These are phyloP conservation scores for Cladosporium sphaerospermum DNA, from an alignment of 2,329 filamentous ascomycete species.

Conservation along the genomic window DNA sequence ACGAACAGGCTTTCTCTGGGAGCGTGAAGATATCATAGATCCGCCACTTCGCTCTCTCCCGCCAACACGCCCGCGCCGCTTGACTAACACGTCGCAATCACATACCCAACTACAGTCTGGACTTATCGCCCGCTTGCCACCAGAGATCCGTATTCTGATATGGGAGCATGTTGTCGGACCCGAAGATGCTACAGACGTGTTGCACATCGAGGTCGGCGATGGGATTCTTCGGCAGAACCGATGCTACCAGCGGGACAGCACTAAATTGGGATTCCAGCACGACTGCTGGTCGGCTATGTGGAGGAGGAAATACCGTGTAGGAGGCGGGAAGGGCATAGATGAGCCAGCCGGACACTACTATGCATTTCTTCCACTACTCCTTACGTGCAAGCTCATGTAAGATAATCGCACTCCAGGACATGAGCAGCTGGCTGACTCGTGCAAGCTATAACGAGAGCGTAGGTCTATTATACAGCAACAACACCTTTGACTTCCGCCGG, in stretches of 20 bases:
- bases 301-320: conserved; percentile 1
- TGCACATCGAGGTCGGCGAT: conserved; percentile 10
- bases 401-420: conserved; percentile 1
- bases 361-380: conserved; percentile 6
- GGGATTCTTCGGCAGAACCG: conserved; percentile 11
- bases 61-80: conserved; percentile 4
- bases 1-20: conserved; percentile 3
- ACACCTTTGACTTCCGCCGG: conserved; percentile 8
- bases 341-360: conserved; percentile 3
- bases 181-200: conserved; percentile 9
- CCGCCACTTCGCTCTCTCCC: conserved; percentile 7
- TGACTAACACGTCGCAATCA: conserved; percentile 6
- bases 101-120: conserved; percentile 6
- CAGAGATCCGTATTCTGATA: conserved; percentile 9
- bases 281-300: conserved; percentile 8
- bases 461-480: conserved; percentile 6
- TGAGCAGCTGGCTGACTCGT: background rate
- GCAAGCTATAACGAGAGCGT: conserved; percentile 9
- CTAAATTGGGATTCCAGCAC: conserved; percentile 6
- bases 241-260: conserved; percentile 9
- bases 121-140: conserved; percentile 5
- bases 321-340: background rate
- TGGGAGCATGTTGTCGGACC: conserved; percentile 11
- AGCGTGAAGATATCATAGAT: conserved; percentile 5
- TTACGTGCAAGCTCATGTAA: conserved; percentile 10